These are phyloP conservation scores for Mesotaenium endlicherianum DNA, from an alignment of 139 green algal genomes.

Conservation along the genomic window DNA sequence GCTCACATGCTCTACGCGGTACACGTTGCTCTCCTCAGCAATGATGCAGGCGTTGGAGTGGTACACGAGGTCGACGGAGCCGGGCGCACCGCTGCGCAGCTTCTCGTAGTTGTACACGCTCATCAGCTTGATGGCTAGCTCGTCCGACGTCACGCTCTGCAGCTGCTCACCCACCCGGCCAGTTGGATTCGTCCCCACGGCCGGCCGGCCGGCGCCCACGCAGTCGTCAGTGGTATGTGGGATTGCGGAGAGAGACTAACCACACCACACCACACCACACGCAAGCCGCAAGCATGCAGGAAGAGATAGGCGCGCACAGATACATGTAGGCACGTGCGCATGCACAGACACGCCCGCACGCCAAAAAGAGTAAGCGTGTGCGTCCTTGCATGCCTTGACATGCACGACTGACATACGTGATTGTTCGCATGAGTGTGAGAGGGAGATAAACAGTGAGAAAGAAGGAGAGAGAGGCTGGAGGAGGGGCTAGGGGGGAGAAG, in stretches of 20 bases:
- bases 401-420: background rate
- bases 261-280: too few species aligned
- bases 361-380: too few species aligned
- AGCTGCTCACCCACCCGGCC: too few species aligned
- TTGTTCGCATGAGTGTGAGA: background rate
- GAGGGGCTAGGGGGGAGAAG: background rate
- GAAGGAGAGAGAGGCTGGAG: background rate
- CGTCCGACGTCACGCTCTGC: slow-evolving; percentile 65
- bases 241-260: too few species aligned
- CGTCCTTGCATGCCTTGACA: too few species aligned
- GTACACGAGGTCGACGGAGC: slow-evolving; percentile 48
- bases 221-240: too few species aligned
- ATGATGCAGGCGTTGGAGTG: slow-evolving; percentile 66
- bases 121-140: slow-evolving; percentile 65
- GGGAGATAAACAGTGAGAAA: background rate
- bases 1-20: slow-evolving; percentile 31
- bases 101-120: slow-evolving; percentile 79
- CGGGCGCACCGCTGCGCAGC: slow-evolving; percentile 39
- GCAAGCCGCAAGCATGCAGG: too few species aligned
- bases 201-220: too few species aligned
- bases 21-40: slow-evolving; percentile 23
- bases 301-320: too few species aligned
- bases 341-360: too few species aligned
- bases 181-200: too few species aligned
- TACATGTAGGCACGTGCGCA: too few species aligned